Conservation (phyloP, 768 basidiomycete species). For the Serpula lacrymans region DNA sequence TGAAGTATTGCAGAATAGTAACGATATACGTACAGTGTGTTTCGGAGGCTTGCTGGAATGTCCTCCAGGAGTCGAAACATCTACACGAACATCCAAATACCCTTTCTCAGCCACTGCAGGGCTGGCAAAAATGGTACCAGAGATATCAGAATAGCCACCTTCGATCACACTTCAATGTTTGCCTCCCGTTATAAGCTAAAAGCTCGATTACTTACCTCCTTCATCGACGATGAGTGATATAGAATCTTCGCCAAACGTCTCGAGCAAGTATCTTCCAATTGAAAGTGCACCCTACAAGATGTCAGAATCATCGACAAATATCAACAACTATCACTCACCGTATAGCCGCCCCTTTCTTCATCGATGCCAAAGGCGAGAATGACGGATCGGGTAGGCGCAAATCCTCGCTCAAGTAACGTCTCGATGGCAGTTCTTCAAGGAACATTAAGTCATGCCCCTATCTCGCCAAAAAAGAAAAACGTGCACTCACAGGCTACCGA, state of each 20-base stretch:
- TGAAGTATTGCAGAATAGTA: neutral
- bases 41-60: slow-evolving; percentile 51
- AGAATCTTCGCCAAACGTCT: slow-evolving; percentile 45
- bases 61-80: slow-evolving; percentile 46
- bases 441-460: neutral
- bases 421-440: slow-evolving; percentile 23
- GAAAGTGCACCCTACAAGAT: slow-evolving; percentile 36
- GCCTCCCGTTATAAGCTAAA: neutral
- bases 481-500: slow-evolving; percentile 30
- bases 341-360: slow-evolving; percentile 40
- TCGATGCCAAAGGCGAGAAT: slow-evolving; percentile 41
- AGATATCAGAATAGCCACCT: slow-evolving; percentile 26
- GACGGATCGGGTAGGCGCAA: slow-evolving; percentile 27
- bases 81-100: slow-evolving; percentile 38
- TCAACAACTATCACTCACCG: slow-evolving; percentile 23
- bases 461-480: no score
- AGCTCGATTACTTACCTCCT: slow-evolving; percentile 34
- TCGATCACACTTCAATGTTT: slow-evolving; percentile 2
- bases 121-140: slow-evolving; percentile 29
- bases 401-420: slow-evolving; percentile 23
- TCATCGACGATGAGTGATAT: slow-evolving; percentile 60
- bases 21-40: slow-evolving; percentile 41
- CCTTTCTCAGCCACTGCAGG: slow-evolving; percentile 40
- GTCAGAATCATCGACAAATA: neutral
- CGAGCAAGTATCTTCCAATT: slow-evolving; percentile 38